Percentiles rank a stretch among this genome's conserved stretches.
Conservation (phyloP, 495 filamentous ascomycete species). For the Penicillium pulvis region DNA sequence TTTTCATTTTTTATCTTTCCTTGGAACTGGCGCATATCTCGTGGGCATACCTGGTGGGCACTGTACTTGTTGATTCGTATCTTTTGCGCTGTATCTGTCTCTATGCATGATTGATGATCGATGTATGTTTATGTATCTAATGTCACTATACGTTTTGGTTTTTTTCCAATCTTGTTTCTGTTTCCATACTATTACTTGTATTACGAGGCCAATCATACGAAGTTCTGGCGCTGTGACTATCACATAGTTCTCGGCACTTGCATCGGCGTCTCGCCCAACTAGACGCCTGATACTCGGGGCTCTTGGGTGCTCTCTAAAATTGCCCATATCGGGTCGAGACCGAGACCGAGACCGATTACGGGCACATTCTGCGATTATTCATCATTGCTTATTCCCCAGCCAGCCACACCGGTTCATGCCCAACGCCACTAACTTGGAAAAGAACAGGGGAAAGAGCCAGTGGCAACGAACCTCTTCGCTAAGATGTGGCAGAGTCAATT, state of each 20-base stretch:
- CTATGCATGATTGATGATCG: conserved; percentile 12
- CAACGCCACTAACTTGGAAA: not conserved
- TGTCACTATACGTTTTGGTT: conserved; percentile 3
- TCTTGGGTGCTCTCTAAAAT: not conserved
- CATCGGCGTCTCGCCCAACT: conserved; percentile 2
- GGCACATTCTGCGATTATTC: not conserved
- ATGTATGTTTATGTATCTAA: conserved; percentile 12
- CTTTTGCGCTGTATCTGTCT: conserved; percentile 9
- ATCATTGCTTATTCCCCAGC: not conserved
- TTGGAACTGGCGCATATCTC: conserved; percentile 3
- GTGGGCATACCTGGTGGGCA: conserved; percentile 5
- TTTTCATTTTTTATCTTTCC: not conserved
- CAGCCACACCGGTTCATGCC: conserved; percentile 1
- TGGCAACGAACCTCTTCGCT: not conserved
- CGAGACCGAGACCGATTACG: too few species aligned
- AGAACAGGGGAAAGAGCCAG: not conserved
- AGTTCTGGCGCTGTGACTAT: not conserved
- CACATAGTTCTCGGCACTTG: not conserved
- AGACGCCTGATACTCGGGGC: not conserved
- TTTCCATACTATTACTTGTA: not conserved
- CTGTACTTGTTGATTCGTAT: conserved; percentile 2
- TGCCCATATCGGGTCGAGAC: too few species aligned
- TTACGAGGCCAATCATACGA: not conserved
- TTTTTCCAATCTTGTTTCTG: not conserved
- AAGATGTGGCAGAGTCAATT: not conserved